Evolutionary conservation across 768 basidiomycete genomes (phyloP).

Genomic region (Lyophyllum atratum): DNA sequence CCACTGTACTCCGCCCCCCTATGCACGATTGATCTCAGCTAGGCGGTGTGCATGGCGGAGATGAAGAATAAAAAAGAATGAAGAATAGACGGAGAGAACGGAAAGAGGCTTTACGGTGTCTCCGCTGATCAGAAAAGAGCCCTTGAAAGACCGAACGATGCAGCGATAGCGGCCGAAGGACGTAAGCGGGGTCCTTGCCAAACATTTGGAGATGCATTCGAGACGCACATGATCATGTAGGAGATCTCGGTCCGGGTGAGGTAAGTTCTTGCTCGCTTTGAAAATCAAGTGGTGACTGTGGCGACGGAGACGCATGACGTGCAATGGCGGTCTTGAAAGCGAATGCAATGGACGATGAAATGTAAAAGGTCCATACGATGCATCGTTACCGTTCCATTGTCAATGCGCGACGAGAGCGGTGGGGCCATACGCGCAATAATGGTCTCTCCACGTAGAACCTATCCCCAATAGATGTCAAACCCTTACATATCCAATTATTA

Average conservation of each 20-base stretch:
- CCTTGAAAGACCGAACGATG: conserved; percentile 12
- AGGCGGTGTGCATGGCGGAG: neutral
- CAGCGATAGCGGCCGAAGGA: conserved; percentile 1
- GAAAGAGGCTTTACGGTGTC: neutral
- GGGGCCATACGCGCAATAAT: neutral
- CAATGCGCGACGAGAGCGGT: neutral
- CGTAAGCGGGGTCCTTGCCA: conserved; percentile 5
- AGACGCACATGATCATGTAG: neutral
- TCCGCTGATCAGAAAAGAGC: conserved; percentile 15
- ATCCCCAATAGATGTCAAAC: neutral
- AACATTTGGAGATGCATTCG: neutral
- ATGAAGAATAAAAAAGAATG: no score
- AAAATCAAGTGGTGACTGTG: neutral
- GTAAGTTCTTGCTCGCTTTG: neutral
- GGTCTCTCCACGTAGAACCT: neutral
- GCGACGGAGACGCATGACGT: neutral
- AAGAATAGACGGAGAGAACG: neutral
- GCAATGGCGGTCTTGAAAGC: neutral
- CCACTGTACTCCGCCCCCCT: neutral
- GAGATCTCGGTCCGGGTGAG: neutral
- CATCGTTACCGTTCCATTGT: neutral
- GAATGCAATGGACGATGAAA: neutral
- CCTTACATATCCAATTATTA: neutral
- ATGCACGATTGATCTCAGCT: neutral
- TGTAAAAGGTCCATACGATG: neutral